phyloP scores from a whole-genome alignment of 2,329 filamentous ascomycete genomes.

The Ceratocystis albifundus region DNA sequence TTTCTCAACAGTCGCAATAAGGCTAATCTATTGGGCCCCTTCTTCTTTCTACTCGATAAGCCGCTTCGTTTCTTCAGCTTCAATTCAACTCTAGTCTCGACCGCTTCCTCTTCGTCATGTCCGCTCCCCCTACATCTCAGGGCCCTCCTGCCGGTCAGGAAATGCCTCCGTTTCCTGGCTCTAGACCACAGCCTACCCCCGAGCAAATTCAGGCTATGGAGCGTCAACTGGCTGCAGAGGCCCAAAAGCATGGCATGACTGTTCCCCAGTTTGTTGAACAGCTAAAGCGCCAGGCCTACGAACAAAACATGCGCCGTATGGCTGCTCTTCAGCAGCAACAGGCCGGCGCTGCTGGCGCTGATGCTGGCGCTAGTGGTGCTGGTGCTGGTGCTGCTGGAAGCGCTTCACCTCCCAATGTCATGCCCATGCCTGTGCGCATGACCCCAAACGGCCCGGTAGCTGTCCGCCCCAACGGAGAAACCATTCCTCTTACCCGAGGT shows the following conservation, averaged over 20 bases:
- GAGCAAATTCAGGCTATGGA: conserved; percentile 82
- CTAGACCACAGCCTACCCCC: conserved; percentile 51
- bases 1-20: background rate
- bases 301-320: conserved; percentile 37
- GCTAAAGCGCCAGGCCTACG: conserved; percentile 46
- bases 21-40: background rate
- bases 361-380: background rate
- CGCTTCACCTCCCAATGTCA: conserved; percentile 6
- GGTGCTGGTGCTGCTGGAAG: background rate
- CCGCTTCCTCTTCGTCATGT: background rate
- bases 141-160: conserved; percentile 8
- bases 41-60: background rate
- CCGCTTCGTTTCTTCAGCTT: background rate
- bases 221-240: conserved; percentile 68
- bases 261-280: conserved; percentile 73
- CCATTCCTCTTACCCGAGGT: conserved; percentile 12
- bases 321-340: conserved; percentile 20
- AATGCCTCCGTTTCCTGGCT: conserved; percentile 25
- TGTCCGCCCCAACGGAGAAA: conserved; percentile 21
- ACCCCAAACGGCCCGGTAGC: conserved; percentile 20
- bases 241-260: conserved; percentile 70
- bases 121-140: background rate
- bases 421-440: conserved; percentile 19
- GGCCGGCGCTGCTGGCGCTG: background rate
- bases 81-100: conserved; percentile 2